Percentiles rank a stretch among this genome's conserved stretches.
These are phyloP conservation scores for Hypoxylon sp. DNA, from an alignment of 2,329 filamentous ascomycete genomes.

Conservation along the genomic window DNA sequence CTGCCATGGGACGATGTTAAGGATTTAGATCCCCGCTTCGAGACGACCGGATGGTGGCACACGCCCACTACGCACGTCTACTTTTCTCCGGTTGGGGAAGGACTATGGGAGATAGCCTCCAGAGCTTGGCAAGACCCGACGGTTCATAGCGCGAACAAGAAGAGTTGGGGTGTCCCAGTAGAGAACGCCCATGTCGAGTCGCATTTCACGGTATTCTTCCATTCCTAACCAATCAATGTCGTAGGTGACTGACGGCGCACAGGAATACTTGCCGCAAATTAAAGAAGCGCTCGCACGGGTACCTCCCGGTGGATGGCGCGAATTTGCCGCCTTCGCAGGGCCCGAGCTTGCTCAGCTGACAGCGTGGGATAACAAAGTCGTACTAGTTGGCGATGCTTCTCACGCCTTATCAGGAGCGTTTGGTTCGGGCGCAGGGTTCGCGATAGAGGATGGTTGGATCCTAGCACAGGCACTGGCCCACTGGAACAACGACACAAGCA, in stretches of 20 bases:
- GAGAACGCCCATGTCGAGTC: slow-evolving; percentile 41
- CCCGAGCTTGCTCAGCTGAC: slow-evolving; percentile 52
- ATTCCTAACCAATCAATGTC: slow-evolving; percentile 27
- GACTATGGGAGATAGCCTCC: slow-evolving; percentile 42
- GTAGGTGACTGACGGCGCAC: not conserved
- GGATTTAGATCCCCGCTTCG: slow-evolving; percentile 43
- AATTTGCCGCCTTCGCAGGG: slow-evolving; percentile 58
- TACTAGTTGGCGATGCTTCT: slow-evolving; percentile 63
- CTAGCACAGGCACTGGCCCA: slow-evolving; percentile 42
- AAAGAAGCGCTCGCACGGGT: slow-evolving; percentile 51
- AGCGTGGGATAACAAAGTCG: slow-evolving; percentile 54
- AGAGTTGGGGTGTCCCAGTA: slow-evolving; percentile 45
- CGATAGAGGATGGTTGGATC: slow-evolving; percentile 47
- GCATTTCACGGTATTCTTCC: slow-evolving; percentile 41
- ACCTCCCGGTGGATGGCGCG: slow-evolving; percentile 52
- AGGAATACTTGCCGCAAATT: slow-evolving; percentile 54
- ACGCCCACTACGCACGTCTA: slow-evolving; percentile 43
- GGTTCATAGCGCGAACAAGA: slow-evolving; percentile 41
- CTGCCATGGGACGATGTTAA: slow-evolving; percentile 49
- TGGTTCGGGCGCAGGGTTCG: slow-evolving; percentile 52
- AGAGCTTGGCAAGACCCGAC: slow-evolving; percentile 41
- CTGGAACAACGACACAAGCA: slow-evolving; percentile 38
- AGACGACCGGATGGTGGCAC: slow-evolving; percentile 44
- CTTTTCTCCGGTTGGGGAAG: slow-evolving; percentile 43
- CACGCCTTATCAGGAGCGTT: slow-evolving; percentile 61